phyloP scores from a whole-genome alignment of 1,139 yeast genomes.

The Scheffersomyces cryptocercus region DNA sequence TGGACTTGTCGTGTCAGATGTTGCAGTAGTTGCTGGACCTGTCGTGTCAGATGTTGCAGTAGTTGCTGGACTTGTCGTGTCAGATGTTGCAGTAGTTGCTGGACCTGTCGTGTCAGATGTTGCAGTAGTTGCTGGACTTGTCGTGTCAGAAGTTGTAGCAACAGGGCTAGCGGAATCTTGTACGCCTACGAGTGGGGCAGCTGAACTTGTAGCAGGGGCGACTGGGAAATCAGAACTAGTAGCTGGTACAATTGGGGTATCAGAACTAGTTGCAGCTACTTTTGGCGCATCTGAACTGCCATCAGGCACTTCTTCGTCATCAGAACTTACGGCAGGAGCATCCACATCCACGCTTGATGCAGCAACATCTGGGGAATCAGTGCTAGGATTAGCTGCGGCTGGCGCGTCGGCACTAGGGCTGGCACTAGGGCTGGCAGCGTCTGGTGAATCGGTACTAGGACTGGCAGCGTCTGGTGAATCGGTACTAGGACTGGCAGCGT shows the following conservation, averaged over 20 bases:
- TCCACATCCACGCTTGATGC: conserved; percentile 5
- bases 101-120: no score
- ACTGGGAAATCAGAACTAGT: conserved; percentile 1
- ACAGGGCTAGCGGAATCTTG: neutral
- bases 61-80: no score
- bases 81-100: no score
- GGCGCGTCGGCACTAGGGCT: conserved; percentile 6
- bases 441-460: conserved; percentile 2
- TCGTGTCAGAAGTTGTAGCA: no score
- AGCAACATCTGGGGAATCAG: conserved; percentile 2
- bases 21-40: neutral
- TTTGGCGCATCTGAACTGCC: neutral
- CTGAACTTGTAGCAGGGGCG: neutral
- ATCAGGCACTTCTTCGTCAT: neutral
- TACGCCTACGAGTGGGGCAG: neutral
- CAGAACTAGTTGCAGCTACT: neutral
- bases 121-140: no score
- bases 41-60: neutral
- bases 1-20: neutral
- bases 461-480: neutral
- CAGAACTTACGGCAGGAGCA: no score
- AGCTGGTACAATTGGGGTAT: conserved; percentile 4
- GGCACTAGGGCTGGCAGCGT: conserved; percentile 6
- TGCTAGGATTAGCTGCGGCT: neutral
- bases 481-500: neutral